Evolutionary conservation across 805 yeast genomes (phyloP).

Genomic region (Zygosaccharomyces lentus): DNA sequence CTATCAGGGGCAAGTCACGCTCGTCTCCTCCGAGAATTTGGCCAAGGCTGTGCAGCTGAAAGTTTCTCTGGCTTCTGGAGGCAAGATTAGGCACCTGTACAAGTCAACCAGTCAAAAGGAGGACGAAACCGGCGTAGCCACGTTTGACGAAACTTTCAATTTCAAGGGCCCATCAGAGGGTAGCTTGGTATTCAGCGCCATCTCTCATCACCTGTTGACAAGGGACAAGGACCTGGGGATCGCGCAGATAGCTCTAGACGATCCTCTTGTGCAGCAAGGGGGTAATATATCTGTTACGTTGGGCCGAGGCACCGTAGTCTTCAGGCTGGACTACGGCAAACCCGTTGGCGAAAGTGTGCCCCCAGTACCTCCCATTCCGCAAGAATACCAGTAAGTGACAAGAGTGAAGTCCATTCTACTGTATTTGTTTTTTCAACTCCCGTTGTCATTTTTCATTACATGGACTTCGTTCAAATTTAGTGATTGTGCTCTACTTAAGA

Average conservation of each 20-base stretch:
- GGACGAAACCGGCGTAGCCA: conserved; percentile 40
- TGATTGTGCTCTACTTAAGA: not conserved
- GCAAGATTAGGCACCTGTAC: conserved; percentile 50
- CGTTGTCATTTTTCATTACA: too few species aligned
- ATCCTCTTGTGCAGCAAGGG: conserved; percentile 35
- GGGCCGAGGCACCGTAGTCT: conserved; percentile 30
- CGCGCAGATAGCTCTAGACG: conserved; percentile 49
- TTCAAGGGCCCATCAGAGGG: conserved; percentile 66
- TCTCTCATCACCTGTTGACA: conserved; percentile 69
- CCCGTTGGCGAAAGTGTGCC: conserved; percentile 10
- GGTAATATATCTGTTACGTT: conserved; percentile 32
- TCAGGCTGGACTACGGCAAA: conserved; percentile 27
- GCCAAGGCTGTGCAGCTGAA: conserved; percentile 48
- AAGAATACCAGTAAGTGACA: conserved; percentile 9
- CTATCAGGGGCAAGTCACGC: conserved; percentile 50
- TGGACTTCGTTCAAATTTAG: not conserved
- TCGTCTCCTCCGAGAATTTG: conserved; percentile 46
- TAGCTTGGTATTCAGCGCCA: conserved; percentile 53
- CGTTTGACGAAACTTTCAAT: conserved; percentile 60
- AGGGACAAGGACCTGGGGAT: conserved; percentile 61
- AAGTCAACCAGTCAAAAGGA: conserved; percentile 60
- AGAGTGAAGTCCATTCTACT: not conserved
- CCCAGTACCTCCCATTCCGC: conserved; percentile 15
- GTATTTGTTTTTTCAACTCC: not conserved
- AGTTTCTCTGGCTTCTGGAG: conserved; percentile 45